Evolutionary conservation across 1,139 yeast species (phyloP).

Genomic region (Hyphopichia fennica): DNA sequence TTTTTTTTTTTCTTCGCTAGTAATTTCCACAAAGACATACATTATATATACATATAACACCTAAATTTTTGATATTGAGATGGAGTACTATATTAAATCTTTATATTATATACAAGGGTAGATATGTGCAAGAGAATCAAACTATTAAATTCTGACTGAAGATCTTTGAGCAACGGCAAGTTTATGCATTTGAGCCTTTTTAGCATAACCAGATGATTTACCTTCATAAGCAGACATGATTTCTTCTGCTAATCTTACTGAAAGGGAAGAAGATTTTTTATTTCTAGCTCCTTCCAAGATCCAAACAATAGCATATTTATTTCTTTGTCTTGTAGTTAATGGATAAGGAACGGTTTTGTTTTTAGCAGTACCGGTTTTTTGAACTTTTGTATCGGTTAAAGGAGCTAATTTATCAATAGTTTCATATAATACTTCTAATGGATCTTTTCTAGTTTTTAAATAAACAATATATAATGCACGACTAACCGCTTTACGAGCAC

Average conservation of each 20-base stretch:
- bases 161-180: slow-evolving; percentile 83
- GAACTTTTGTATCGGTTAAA: slow-evolving; percentile 71
- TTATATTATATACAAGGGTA: not conserved
- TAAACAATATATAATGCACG: slow-evolving; percentile 81
- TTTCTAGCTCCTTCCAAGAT: slow-evolving; percentile 80
- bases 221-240: slow-evolving; percentile 76
- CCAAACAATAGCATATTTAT: slow-evolving; percentile 87
- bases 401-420: slow-evolving; percentile 87
- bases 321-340: slow-evolving; percentile 75
- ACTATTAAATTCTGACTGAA: slow-evolving; percentile 51
- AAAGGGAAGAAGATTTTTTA: slow-evolving; percentile 75
- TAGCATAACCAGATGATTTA: slow-evolving; percentile 80
- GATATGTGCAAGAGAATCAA: no score
- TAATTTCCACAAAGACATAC: not conserved
- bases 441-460: slow-evolving; percentile 70
- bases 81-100: not conserved
- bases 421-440: slow-evolving; percentile 70
- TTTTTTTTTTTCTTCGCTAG: no score
- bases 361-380: slow-evolving; percentile 85
- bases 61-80: no score
- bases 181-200: slow-evolving; percentile 80
- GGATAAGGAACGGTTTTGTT: slow-evolving; percentile 82
- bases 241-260: slow-evolving; percentile 91
- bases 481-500: slow-evolving; percentile 72
- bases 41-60: no score